A percentile compares a stretch with the other conserved stretches of the same genome.
Evolutionary conservation across 2,329 filamentous ascomycete species (phyloP).

Genomic region (Colletotrichum sansevieriae): DNA sequence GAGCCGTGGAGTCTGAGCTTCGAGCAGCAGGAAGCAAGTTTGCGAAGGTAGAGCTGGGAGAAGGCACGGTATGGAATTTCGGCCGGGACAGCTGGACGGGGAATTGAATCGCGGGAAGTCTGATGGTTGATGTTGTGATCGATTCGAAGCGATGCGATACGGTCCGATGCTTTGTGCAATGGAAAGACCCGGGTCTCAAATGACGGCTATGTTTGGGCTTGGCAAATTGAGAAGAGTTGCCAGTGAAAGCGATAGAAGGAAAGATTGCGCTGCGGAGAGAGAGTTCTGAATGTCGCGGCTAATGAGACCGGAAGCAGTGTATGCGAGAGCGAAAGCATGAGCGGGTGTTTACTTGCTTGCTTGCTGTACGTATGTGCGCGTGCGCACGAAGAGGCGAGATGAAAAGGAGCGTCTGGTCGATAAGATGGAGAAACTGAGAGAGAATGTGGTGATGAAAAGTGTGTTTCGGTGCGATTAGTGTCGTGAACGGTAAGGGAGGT

Average conservation of each 20-base stretch:
- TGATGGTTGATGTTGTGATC: slow-evolving; percentile 9
- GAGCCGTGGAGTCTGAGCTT: slow-evolving; percentile 29
- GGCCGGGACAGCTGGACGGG: slow-evolving; percentile 18
- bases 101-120: slow-evolving; percentile 16
- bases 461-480: slow-evolving; percentile 38
- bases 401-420: slow-evolving; percentile 30
- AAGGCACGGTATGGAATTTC: slow-evolving; percentile 14
- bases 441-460: slow-evolving; percentile 37
- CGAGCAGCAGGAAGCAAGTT: slow-evolving; percentile 22
- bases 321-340: slow-evolving; percentile 1
- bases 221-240: slow-evolving; percentile 16
- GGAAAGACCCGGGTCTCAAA: slow-evolving; percentile 14
- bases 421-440: slow-evolving; percentile 20
- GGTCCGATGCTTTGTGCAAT: slow-evolving; percentile 34
- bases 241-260: slow-evolving; percentile 9
- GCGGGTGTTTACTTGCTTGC: background rate
- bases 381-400: slow-evolving; percentile 26
- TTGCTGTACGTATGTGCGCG: background rate
- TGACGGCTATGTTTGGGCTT: slow-evolving; percentile 16
- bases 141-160: slow-evolving; percentile 16
- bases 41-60: slow-evolving; percentile 2
- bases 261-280: background rate
- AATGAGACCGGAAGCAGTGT: slow-evolving; percentile 13
- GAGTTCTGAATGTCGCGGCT: background rate
- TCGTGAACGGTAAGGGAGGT: slow-evolving; percentile 16